A percentile compares a stretch with the other conserved stretches of the same genome.
Conservation (phyloP, 108 stramenopile genomes). For the Phaeodactylum tricornutum region DNA sequence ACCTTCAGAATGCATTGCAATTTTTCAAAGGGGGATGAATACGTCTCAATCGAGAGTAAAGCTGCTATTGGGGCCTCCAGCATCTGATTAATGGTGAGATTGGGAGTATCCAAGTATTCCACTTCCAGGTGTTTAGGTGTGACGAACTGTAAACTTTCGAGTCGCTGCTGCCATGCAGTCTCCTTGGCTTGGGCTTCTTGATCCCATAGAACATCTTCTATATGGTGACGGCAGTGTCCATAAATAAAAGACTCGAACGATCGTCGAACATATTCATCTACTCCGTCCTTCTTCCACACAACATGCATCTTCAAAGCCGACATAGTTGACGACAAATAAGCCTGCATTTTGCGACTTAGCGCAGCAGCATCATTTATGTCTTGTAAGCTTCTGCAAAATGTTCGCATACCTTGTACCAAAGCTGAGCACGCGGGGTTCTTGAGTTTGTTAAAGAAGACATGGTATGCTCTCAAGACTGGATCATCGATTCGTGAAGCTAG, state of each 20-base stretch:
- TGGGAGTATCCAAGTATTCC: constrained; percentile 24
- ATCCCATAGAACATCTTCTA: neutral
- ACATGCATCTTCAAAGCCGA: constrained; percentile 14
- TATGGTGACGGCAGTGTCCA: constrained; percentile 18
- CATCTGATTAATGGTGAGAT: constrained; percentile 24
- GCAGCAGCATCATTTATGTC: neutral
- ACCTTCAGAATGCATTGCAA: constrained; percentile 48
- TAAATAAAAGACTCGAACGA: constrained; percentile 45
- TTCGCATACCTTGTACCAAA: constrained; percentile 43
- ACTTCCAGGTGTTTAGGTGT: constrained; percentile 70
- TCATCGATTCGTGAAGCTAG: constrained; percentile 1
- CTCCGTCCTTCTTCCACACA: constrained; percentile 12
- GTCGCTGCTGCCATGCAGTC: constrained; percentile 13
- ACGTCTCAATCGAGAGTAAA: constrained; percentile 32
- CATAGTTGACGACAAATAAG: constrained; percentile 12
- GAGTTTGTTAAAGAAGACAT: constrained; percentile 20
- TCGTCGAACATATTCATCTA: constrained; percentile 9
- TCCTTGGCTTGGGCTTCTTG: constrained; percentile 6
- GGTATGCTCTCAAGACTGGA: constrained; percentile 17
- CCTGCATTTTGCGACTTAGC: constrained; percentile 8
- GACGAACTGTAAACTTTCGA: constrained; percentile 47
- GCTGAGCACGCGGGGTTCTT: constrained; percentile 27
- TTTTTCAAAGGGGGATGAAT: constrained; percentile 66
- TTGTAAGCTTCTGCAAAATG: constrained; percentile 19
- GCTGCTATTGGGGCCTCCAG: constrained; percentile 36